Base-by-base conservation (phyloP, 2,329 filamentous ascomycete genomes). In the Drechmeria coniospora region DNA sequence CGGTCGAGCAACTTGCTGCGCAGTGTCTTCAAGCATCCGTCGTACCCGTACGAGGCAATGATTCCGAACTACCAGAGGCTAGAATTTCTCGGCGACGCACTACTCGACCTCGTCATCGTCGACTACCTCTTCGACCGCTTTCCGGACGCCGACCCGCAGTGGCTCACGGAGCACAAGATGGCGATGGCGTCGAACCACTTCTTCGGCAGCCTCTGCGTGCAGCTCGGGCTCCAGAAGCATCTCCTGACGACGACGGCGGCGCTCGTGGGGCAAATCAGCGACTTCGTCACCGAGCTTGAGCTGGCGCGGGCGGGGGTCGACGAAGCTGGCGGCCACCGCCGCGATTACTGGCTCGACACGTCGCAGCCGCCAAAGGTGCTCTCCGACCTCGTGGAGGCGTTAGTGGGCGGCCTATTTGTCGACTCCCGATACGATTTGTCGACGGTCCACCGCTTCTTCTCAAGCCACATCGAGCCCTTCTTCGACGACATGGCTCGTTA, bases 171-270 rank as follows among this genome's bases (percentile, higher is more conserved):
- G 53, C 87, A 95, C 63, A 95, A 95, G 56, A 94, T 92, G 75
- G 83, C 86, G n/a, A 94, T 98, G 81, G 86, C 90, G 0, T 90
- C 82, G 29, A 98, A 98, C 56, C 84, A 86, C 34, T 98, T 95
- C 45, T 65, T 94, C 2, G 83, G 80, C 1, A 81, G 75, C 12
- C 60, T 95, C 3, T 79, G 79, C 33, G 81, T 92, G 3, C 66
- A 71, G 26, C 65, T 95, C 1, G 76, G 69, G 1, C 77, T 95
- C 30, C 74, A 94, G 45, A 68, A 61, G 26, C 75, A 87, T 45
- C 55, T 95, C 11, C 66, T 72, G 0, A 54, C 63, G 5, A 61
- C 79, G 7, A 58, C 56, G 3, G 40, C 52, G 0, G 16, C 36
- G 0, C 38, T 56, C 0, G 50, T 62, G 19, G 53, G 48, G 12